Evolutionary conservation across 2,329 filamentous ascomycete genomes (phyloP).

Genomic region (Geosmithia putterillii): DNA sequence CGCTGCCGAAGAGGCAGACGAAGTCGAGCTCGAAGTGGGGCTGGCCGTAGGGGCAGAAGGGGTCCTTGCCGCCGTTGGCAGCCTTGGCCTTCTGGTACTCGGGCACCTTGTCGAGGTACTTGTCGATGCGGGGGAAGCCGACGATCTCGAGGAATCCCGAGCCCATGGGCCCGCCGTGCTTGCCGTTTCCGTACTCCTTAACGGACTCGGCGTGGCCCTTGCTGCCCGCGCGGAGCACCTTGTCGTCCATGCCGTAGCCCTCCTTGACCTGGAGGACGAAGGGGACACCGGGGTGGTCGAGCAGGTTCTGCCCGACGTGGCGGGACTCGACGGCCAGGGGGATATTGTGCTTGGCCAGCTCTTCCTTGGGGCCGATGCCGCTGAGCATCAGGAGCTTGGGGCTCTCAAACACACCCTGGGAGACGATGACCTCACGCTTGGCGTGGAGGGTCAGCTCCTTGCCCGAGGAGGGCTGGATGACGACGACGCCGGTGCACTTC

Average conservation of each 20-base stretch:
- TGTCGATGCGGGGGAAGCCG: slow-evolving; percentile 44
- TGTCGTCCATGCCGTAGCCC: slow-evolving; percentile 23
- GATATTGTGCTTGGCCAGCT: slow-evolving; percentile 42
- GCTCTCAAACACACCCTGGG: slow-evolving; percentile 45
- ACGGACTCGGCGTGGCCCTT: slow-evolving; percentile 18
- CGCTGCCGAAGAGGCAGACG: slow-evolving; percentile 40
- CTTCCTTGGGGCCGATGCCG: slow-evolving; percentile 44
- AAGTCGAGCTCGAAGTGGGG: slow-evolving; percentile 53
- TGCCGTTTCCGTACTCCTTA: slow-evolving; percentile 19
- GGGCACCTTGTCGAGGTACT: slow-evolving; percentile 32
- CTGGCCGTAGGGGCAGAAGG: slow-evolving; percentile 42
- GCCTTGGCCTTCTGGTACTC: slow-evolving; percentile 30
- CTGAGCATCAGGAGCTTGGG: slow-evolving; percentile 53
- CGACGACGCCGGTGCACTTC: slow-evolving; percentile 30
- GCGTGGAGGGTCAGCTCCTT: slow-evolving; percentile 32
- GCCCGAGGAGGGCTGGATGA: slow-evolving; percentile 20
- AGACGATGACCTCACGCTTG: slow-evolving; percentile 33
- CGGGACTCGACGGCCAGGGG: slow-evolving; percentile 39
- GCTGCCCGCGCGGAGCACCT: slow-evolving; percentile 23
- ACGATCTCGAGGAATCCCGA: slow-evolving; percentile 35
- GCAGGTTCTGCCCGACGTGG: slow-evolving; percentile 52
- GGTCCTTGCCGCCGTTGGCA: slow-evolving; percentile 32
- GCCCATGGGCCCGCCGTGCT: slow-evolving; percentile 23
- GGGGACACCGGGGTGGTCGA: slow-evolving; percentile 46
- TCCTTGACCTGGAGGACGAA: slow-evolving; percentile 33